phyloP scores from a whole-genome alignment of 805 yeast species.

The Dipodascopsis tothii region DNA sequence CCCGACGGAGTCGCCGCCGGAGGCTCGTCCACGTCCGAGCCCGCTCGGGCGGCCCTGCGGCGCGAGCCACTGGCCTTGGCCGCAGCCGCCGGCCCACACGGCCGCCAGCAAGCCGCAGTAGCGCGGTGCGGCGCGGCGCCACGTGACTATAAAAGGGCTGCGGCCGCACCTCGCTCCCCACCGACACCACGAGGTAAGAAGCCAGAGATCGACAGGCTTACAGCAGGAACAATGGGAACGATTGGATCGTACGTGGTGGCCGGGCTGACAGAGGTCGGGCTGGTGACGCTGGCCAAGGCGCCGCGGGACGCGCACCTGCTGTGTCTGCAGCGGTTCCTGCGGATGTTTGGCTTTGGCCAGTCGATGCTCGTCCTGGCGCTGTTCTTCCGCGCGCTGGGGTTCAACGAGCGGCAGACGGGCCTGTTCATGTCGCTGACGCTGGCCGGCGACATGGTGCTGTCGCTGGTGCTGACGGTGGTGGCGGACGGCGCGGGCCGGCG shows the following conservation, averaged over 20 bases:
- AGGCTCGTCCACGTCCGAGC: too few relatives aligned
- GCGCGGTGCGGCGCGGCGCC: too few relatives aligned
- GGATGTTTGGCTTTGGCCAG: conserved; percentile 36
- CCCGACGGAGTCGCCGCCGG: too few relatives aligned
- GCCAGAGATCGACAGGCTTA: too few relatives aligned
- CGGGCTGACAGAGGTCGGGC: conserved; percentile 10
- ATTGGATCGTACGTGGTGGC: background rate
- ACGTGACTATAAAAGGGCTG: too few relatives aligned
- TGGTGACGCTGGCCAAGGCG: conserved; percentile 6
- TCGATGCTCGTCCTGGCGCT: conserved; percentile 37
- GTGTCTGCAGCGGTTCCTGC: conserved; percentile 29
- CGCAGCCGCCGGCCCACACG: too few relatives aligned
- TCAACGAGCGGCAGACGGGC: conserved; percentile 42
- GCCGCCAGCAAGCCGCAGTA: too few relatives aligned
- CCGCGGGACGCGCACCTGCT: conserved; percentile 23
- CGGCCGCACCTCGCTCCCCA: too few relatives aligned
- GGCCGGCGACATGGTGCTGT: conserved; percentile 46
- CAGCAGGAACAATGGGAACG: too few relatives aligned
- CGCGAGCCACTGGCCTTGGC: too few relatives aligned
- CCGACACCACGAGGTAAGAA: too few relatives aligned
- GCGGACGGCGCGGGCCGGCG: conserved; percentile 46
- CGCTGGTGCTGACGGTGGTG: conserved; percentile 40
- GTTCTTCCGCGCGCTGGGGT: conserved; percentile 38
- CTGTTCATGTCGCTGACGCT: conserved; percentile 43
- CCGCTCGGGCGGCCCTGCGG: too few relatives aligned